Percentiles rank a stretch among this genome's conserved stretches.
phyloP scores from a whole-genome alignment of 2,329 filamentous ascomycete genomes.

The Monosporascus sp. region DNA sequence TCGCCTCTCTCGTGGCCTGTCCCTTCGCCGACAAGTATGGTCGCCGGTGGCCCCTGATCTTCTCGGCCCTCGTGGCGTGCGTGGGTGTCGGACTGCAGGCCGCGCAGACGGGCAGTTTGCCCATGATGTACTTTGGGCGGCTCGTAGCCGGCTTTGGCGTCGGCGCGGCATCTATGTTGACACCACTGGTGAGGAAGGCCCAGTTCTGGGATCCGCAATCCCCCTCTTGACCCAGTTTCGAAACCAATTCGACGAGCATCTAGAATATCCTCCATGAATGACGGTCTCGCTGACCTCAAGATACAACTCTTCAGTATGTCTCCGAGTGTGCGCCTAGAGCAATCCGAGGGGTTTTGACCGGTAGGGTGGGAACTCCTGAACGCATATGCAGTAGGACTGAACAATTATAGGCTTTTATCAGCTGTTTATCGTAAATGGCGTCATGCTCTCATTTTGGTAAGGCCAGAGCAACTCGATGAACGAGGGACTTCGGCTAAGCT shows the following conservation, averaged over 20 bases:
- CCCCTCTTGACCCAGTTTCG: neutral
- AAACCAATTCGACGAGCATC: no score
- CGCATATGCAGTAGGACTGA: neutral
- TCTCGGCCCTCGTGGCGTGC: conserved; percentile 51
- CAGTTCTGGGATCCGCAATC: neutral
- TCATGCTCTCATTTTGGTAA: conserved; percentile 39
- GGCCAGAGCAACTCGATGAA: conserved; percentile 1
- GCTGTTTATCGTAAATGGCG: conserved; percentile 42
- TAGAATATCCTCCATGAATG: no score
- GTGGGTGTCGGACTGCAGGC: conserved; percentile 62
- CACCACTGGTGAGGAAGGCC: conserved; percentile 23
- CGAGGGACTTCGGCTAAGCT: conserved; percentile 28
- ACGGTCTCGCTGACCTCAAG: neutral
- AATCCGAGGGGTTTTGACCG: conserved; percentile 45
- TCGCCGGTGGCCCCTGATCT: conserved; percentile 50
- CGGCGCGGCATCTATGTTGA: conserved; percentile 43
- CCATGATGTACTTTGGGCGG: conserved; percentile 62
- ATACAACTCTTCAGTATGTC: conserved; percentile 26
- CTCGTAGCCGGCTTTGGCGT: conserved; percentile 46
- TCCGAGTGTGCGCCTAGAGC: conserved; percentile 47
- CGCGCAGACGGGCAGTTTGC: conserved; percentile 53
- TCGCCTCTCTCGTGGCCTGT: conserved; percentile 48
- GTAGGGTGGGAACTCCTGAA: conserved; percentile 16
- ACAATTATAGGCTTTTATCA: conserved; percentile 38
- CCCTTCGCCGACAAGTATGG: conserved; percentile 46